Evolutionary conservation across 352 stramenopile species (phyloP), one percentile per base, ranked within the genome.

Genomic region (Phytopythium delawarense): DNA sequence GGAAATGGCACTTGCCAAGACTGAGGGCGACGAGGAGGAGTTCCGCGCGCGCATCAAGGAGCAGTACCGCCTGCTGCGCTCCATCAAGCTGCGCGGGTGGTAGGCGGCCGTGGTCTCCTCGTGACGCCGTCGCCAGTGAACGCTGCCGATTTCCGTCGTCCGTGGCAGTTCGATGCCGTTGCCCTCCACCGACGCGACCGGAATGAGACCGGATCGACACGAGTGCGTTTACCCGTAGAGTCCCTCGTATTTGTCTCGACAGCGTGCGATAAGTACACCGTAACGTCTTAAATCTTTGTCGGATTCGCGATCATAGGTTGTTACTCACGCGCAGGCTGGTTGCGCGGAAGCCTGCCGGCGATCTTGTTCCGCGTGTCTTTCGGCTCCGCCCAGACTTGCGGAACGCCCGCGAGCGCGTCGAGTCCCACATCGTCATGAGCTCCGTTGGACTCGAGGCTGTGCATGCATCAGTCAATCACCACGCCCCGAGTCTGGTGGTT

Each of bases 41-140:
- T 78, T 72, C 54, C 77, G 74, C 32, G 60, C 67, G 40, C 78
- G 74, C 16, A 82, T 87, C 37, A 87, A 87, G 53, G 74, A 85
- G 28, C 78, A 87, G 57, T 87, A 87, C 57, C 70, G 73, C 15
- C 50, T 82, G 52, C 58, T 87, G 25, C 78, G 67, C 32, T 71
- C 69, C 30, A 76, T 87, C 60, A 79, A 87, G 66, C 65, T 78
- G 42, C 70, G 63, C 8, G 59, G 60, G 45, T 68, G 63, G 34
- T 64, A 44, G 28, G 28, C 32, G 34, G 21, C 25, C 32, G n/a
- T 13, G 21, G 21, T 13, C 7, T 32, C 28, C 28, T 32, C 28
- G 28, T 18, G 34, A 30, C 16, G 30, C 30, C 18, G 49, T 16
- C 23, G 20, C 20, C 7, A 39, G 11, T 20, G 23, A 12, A 2